Evolutionary conservation across 805 yeast species (phyloP), one percentile per base, ranked within the genome.

Genomic region (Candida pini): DNA sequence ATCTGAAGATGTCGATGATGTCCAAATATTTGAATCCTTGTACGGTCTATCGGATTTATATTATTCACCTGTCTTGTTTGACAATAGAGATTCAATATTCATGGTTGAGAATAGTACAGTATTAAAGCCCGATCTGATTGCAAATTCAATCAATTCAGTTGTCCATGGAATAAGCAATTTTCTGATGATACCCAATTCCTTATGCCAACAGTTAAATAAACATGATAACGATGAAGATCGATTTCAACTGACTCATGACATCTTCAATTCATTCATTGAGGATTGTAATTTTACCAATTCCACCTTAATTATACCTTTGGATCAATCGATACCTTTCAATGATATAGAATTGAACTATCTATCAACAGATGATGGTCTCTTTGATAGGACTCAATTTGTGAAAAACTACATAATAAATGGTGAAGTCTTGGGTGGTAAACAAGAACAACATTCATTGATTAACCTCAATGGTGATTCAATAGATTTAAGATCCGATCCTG

Each of bases 151-250:
- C 47, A 67, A 76, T 45, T 74, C 89, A 0, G 73, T 71, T 19
- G 73, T 86, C 9, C 86, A 82, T 39, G 87, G 83, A 1, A 64
- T 82, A 2, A 75, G 73, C 36, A 47, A 59, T 13, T 46, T 71
- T 9, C 43, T 81, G 1, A 62, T 65, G 47, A 21, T 59, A 58
- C 48, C 60, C 60, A 31, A 39, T 51, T 18, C 41, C 63, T 14
- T 67, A 65, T 48, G 62, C 30, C 63, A 63, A 3, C 47, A 68
- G 9, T 40, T 75, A 7, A 20, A 33, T 13, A 18, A 43, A n/a
- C 28, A 38, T 7, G 34, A 33, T 12, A 31, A 40, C 27, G 38
- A 46, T 17, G 32, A 54, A 1, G 44, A 46, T 9, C 25, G 36
- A 7, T 43, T 48, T 22, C 43, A 38, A 16, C 31, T 21, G 9